Base-by-base conservation (phyloP, 768 basidiomycete genomes). In the Trametes sanguinea region DNA sequence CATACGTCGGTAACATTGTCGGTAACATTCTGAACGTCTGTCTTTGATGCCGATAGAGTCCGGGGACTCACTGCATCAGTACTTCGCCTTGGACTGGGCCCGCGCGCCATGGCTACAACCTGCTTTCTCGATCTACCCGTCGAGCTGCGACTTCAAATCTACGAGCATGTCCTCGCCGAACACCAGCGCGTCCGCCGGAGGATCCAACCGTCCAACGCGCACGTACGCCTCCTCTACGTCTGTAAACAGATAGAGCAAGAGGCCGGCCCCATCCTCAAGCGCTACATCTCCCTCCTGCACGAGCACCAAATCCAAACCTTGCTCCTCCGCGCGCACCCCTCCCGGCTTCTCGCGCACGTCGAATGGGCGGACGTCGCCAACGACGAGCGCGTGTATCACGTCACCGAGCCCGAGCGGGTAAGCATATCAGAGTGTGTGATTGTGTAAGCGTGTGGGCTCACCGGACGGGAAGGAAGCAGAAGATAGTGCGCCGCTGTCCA, bases 331-430 rank as follows among this genome's bases (percentile, higher is more conserved):
- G 66, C 71, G 33, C 62, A 54, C 29, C 67, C 66, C 5, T 60
- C 65, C 54, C 22, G 22, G 22, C 40, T 64, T 29, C 68, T 68
- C 39, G 53, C 66, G n/a, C 69, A 53, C 14, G 66, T 79, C 17
- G 57, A 65, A 10, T 75, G 70, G 64, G 73, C 71, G 16, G 78
- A 80, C 62, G 75, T 77, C 51, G 77, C 74, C 46, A 79, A 76
- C 64, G 79, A 80, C 64, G 73, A 73, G 40, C 74, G 76, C 55
- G 63, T 75, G 52, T 62, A 74, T 55, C 62, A 68, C 35, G 17
- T 17, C 35, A 30, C 33, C 45, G 57, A 43, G 4, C 27, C 59
- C 11, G 22, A 59, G 30, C 51, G 62, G 65, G 69, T 70, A 54
- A 57, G 64, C 30, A 11, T 32, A 13, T 51, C 53, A 60, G 45